Percentiles rank a stretch among this genome's conserved stretches.
phyloP scores from a whole-genome alignment of 73 alveolate genomes.

The Tetrahymena malaccensis region DNA sequence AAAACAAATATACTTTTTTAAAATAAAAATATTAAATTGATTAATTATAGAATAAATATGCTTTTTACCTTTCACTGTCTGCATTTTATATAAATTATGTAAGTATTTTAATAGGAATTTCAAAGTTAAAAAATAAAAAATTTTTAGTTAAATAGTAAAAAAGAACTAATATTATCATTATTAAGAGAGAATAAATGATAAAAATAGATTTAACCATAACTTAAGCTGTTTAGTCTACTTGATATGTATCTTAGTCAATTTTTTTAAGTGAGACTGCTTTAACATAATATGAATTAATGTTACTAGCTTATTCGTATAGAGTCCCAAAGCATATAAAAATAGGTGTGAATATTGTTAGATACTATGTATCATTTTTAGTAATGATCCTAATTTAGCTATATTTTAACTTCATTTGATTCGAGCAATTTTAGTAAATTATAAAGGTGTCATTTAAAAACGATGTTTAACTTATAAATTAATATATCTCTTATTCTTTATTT shows the following conservation, averaged over 20 bases:
- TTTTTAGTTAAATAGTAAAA: background rate
- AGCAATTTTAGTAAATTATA: background rate
- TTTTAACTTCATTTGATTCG: background rate
- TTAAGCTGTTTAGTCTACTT: background rate
- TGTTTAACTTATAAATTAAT: background rate
- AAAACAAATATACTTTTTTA: background rate
- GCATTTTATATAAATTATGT: background rate
- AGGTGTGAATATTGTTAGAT: background rate
- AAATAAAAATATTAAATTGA: background rate
- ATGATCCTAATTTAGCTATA: background rate
- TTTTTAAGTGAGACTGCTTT: background rate
- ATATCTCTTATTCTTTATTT: background rate
- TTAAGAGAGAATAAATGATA: background rate
- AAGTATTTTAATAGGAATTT: background rate
- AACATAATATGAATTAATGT: background rate
- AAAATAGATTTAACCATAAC: background rate
- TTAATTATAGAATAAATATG: background rate
- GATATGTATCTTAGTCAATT: background rate
- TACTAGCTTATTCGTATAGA: background rate
- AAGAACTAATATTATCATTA: background rate
- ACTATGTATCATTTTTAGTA: background rate
- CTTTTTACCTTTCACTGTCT: background rate
- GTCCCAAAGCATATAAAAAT: background rate
- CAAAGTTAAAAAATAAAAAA: background rate
- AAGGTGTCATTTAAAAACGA: background rate